Evolutionary conservation across 352 stramenopile genomes (phyloP).

Genomic region (Saprolegnia parasitica): DNA sequence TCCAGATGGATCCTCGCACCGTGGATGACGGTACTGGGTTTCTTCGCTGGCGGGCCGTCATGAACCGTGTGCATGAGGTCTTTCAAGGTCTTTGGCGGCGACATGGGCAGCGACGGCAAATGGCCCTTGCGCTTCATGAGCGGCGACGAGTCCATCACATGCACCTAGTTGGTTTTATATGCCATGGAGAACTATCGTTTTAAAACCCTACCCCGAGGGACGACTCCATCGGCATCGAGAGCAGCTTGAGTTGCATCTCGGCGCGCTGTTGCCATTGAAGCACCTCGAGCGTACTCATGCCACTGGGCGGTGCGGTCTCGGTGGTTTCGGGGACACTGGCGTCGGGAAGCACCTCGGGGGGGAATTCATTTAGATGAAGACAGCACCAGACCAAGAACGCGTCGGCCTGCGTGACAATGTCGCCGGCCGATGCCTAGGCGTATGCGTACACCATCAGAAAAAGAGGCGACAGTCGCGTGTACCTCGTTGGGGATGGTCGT

Average conservation of each 20-base stretch:
- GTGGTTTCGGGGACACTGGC: background rate
- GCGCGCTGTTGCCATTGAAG: slow-evolving; percentile 52
- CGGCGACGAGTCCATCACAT: slow-evolving; percentile 64
- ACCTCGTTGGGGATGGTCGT: background rate
- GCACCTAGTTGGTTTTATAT: slow-evolving; percentile 10
- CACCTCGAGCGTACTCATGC: slow-evolving; percentile 3
- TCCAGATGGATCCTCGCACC: background rate
- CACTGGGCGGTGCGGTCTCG: background rate
- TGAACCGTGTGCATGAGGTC: slow-evolving; percentile 54
- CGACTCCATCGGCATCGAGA: slow-evolving; percentile 64
- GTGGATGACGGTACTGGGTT: slow-evolving; percentile 30
- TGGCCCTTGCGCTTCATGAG: slow-evolving; percentile 74
- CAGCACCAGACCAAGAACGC: slow-evolving; percentile 23
- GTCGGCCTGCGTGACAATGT: background rate
- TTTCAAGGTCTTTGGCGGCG: slow-evolving; percentile 55
- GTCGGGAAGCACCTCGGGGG: background rate
- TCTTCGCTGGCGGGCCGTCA: slow-evolving; percentile 26
- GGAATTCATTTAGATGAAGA: slow-evolving; percentile 2
- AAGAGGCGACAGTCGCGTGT: background rate
- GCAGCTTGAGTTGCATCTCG: slow-evolving; percentile 58
- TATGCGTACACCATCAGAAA: background rate
- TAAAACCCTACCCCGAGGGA: slow-evolving; percentile 38
- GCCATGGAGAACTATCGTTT: background rate
- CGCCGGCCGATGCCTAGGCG: background rate
- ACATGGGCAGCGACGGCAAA: slow-evolving; percentile 50